Percentiles rank a stretch among this genome's conserved stretches.
These are phyloP conservation scores for Marsdenia floribunda DNA, from an alignment of 257 asterid species.

Conservation along the genomic window DNA sequence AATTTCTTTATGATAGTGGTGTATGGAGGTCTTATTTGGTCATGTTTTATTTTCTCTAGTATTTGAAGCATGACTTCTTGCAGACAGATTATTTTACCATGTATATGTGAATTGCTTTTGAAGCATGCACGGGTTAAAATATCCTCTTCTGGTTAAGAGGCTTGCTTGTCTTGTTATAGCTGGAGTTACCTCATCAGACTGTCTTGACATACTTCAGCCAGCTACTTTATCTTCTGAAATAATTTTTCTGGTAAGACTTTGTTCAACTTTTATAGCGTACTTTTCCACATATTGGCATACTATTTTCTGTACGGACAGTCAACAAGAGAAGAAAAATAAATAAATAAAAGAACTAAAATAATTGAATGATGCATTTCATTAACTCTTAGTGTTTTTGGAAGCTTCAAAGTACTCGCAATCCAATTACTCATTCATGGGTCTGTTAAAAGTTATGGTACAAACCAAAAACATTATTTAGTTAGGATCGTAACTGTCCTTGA, in stretches of 20 bases:
- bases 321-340: neutral
- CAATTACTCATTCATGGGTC: neutral
- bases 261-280: neutral
- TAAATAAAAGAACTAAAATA: neutral
- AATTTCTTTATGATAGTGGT: neutral
- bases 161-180: conserved; percentile 67
- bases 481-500: neutral
- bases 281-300: neutral
- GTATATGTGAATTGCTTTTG: conserved; percentile 16
- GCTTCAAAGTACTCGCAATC: neutral
- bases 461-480: neutral
- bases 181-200: conserved; percentile 34
- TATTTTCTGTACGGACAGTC: neutral
- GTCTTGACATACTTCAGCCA: conserved; percentile 71
- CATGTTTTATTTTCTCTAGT: neutral
- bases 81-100: neutral
- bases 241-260: conserved; percentile 46
- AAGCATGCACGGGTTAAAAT: conserved; percentile 71
- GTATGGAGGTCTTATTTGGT: neutral
- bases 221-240: conserved; percentile 42
- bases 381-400: neutral
- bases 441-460: neutral
- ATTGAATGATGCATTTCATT: neutral
- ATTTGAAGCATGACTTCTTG: neutral
- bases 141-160: conserved; percentile 75